Evolutionary conservation across 2,329 filamentous ascomycete species (phyloP), one percentile per base, ranked within the genome.

Genomic region (Aspergillus sp.): DNA sequence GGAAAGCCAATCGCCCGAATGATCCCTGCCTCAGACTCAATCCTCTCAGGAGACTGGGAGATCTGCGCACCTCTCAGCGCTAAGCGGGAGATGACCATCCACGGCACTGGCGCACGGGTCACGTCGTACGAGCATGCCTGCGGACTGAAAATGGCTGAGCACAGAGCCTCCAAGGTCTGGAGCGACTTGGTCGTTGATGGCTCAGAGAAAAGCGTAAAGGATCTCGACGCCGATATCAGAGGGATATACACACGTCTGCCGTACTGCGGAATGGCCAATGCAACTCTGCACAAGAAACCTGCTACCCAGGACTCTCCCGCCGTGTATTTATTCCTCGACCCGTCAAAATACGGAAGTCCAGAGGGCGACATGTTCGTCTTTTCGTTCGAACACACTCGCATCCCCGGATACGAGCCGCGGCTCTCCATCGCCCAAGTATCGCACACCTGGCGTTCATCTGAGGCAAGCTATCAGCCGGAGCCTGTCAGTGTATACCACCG

Each of bases 291-390:
- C 50, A 68, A 65, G 43, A 66, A 56, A 32, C 31, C 13, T 28
- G 40, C 31, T 11, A 34, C 15, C 24, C 30, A 33, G 5, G 37
- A 37, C 3, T 33, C 32, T 5, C 43, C 30, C 6, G 47, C 59
- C 1, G 33, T 78, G 0, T 80, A 68, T 41, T 51, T 81, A 2
- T 80, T 78, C 44, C 54, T 76, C 3, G 73, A 81, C 33, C 70
- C 74, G 0, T 56, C 63, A 4, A 64, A 65, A 11, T 60, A 69
- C 22, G 67, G 67, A 1, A 49, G 66, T 16, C 51, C 63, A 0
- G 47, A 58, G 0, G 35, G 66, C 4, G 75, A 80, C 45, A 51
- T 50, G 2, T 78, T 77, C 43, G 68, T 79, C 0, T 75, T 82
- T 43, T 66, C 74, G 2, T 42, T 61, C 5, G 62, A 70, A 29